Percentiles rank a stretch among this genome's conserved stretches.
phyloP scores from a whole-genome alignment of 345 rosid species.

The Sapria himalayana region DNA sequence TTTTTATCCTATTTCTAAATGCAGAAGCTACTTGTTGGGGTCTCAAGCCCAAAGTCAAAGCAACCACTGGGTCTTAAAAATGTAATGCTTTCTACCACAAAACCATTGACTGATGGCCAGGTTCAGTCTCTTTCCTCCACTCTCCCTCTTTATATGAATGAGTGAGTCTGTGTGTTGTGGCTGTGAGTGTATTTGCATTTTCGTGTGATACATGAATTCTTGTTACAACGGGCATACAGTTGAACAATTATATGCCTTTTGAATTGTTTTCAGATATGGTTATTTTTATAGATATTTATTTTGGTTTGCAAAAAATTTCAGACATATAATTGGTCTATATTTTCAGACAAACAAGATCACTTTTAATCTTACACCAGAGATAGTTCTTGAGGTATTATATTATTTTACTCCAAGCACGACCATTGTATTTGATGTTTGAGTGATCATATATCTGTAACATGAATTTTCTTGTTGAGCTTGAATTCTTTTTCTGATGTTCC shows the following conservation, averaged over 20 bases:
- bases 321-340: conserved; percentile 6
- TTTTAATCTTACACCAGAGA: conserved; percentile 68
- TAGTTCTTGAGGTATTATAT: conserved; percentile 54
- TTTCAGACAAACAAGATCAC: conserved; percentile 86
- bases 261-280: conserved; percentile 2
- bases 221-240: no score
- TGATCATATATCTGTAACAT: no score
- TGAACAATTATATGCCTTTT: background rate
- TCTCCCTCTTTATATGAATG: conserved; percentile 3
- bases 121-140: conserved; percentile 20
- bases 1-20: conserved; percentile 8
- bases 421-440: no score
- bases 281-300: background rate
- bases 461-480: background rate
- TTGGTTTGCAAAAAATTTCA: background rate
- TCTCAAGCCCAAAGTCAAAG: conserved; percentile 41
- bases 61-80: conserved; percentile 74
- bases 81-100: conserved; percentile 62
- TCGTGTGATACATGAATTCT: background rate
- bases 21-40: conserved; percentile 60
- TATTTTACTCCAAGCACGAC: background rate
- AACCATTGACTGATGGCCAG: conserved; percentile 72
- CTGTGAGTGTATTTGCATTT: background rate
- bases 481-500: background rate
- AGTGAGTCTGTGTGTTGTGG: background rate